phyloP scores from a whole-genome alignment of 495 filamentous ascomycete species.

The Penicillium flavigenum region DNA sequence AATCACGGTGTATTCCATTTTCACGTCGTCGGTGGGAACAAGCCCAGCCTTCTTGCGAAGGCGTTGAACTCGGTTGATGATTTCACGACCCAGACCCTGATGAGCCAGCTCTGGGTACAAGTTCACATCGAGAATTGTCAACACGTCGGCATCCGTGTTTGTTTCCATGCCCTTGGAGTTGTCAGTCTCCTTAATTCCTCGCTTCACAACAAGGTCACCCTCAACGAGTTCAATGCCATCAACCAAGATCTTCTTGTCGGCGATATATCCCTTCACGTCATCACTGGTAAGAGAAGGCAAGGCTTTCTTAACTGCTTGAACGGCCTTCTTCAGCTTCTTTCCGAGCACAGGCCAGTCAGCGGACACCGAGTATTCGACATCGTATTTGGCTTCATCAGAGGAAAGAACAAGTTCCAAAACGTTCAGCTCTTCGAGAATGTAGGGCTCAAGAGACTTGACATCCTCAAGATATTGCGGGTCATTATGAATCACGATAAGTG shows the following conservation, averaged over 20 bases:
- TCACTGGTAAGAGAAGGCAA: constrained; percentile 75
- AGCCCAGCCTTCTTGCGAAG: constrained; percentile 81
- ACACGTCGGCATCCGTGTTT: constrained; percentile 79
- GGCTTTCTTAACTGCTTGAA: constrained; percentile 84
- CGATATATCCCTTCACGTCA: constrained; percentile 71
- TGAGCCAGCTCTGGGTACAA: constrained; percentile 71
- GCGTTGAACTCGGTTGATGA: constrained; percentile 79
- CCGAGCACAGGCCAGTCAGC: constrained; percentile 94
- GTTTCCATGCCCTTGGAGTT: constrained; percentile 71
- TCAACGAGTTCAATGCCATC: constrained; percentile 78
- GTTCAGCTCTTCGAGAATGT: constrained; percentile 91
- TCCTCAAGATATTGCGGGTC: constrained; percentile 83
- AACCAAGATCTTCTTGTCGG: constrained; percentile 68
- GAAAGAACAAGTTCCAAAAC: constrained; percentile 81
- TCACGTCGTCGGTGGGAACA: constrained; percentile 78
- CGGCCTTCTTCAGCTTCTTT: constrained; percentile 95
- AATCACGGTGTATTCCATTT: constrained; percentile 77
- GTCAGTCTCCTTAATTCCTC: constrained; percentile 69
- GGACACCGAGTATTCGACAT: constrained; percentile 81
- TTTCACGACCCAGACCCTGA: constrained; percentile 75
- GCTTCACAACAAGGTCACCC: constrained; percentile 81
- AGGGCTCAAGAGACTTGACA: constrained; percentile 75
- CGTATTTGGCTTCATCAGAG: constrained; percentile 84
- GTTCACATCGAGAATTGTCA: constrained; percentile 75
- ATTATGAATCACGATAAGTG: constrained; percentile 83